A percentile compares a stretch with the other conserved stretches of the same genome.
Evolutionary conservation across 2,329 filamentous ascomycete species (phyloP).

Genomic region (Tympanopsis confertula): DNA sequence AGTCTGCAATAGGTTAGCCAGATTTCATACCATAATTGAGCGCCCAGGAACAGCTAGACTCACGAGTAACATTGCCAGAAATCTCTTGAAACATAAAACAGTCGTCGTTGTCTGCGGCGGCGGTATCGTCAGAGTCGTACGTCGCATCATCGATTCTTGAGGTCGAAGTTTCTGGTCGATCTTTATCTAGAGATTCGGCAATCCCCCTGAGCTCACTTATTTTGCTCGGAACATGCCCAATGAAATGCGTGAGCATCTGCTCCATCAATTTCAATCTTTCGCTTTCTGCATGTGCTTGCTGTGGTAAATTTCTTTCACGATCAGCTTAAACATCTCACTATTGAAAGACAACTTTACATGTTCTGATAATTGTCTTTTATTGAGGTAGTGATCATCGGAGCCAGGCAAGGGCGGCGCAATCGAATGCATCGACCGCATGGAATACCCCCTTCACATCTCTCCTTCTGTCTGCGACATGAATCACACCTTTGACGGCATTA

Average conservation of each 20-base stretch:
- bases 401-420: slow-evolving; percentile 36
- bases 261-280: too few relatives aligned
- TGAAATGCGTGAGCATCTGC: too few relatives aligned
- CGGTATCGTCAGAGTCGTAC: background rate
- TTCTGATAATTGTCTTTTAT: slow-evolving; percentile 10
- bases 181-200: slow-evolving; percentile 17
- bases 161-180: slow-evolving; percentile 6
- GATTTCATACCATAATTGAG: background rate
- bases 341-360: slow-evolving; percentile 6
- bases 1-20: slow-evolving; percentile 19
- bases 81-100: slow-evolving; percentile 23
- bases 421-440: slow-evolving; percentile 39
- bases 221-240: too few relatives aligned
- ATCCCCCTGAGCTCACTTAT: slow-evolving; percentile 18
- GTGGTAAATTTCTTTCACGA: too few relatives aligned
- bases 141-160: background rate
- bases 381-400: slow-evolving; percentile 21
- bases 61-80: slow-evolving; percentile 27
- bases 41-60: slow-evolving; percentile 6
- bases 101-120: slow-evolving; percentile 11
- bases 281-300: too few relatives aligned
- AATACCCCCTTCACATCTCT: slow-evolving; percentile 42
- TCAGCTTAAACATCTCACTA: slow-evolving; percentile 12
- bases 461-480: slow-evolving; percentile 39
- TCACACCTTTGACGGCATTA: too few relatives aligned